These are phyloP conservation scores for Cadophora malorum DNA, from an alignment of 2,329 filamentous ascomycete species.

Conservation along the genomic window DNA sequence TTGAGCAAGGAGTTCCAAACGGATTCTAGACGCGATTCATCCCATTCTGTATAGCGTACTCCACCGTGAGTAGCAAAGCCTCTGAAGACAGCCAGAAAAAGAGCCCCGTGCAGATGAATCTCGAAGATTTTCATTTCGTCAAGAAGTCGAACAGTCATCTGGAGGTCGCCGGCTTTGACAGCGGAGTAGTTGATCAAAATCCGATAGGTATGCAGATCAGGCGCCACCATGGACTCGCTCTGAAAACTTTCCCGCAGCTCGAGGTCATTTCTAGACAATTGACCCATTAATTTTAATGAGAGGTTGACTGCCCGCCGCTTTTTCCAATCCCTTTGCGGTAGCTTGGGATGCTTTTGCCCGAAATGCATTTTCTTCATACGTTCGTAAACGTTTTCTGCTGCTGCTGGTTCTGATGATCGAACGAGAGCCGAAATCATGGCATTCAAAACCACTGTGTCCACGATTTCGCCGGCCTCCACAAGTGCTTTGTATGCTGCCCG, in stretches of 20 bases:
- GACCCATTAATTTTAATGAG: constrained; percentile 63
- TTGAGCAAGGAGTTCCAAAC: constrained; percentile 71
- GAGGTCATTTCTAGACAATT: constrained; percentile 60
- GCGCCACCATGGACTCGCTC: constrained; percentile 67
- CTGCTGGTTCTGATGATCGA: constrained; percentile 73
- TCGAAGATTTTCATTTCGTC: constrained; percentile 78
- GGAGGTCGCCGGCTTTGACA: constrained; percentile 70
- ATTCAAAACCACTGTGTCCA: constrained; percentile 88
- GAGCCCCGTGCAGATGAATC: constrained; percentile 73
- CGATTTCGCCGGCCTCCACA: constrained; percentile 83
- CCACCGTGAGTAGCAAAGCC: constrained; percentile 80
- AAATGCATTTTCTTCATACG: constrained; percentile 71
- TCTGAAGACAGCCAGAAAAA: constrained; percentile 83
- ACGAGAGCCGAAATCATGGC: constrained; percentile 83
- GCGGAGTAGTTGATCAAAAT: constrained; percentile 80
- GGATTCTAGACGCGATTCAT: constrained; percentile 66
- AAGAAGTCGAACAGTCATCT: constrained; percentile 72
- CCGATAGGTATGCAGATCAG: constrained; percentile 80
- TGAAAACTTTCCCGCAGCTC: constrained; percentile 63
- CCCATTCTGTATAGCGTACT: constrained; percentile 73
- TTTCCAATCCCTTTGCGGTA: constrained; percentile 47
- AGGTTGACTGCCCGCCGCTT: constrained; percentile 52
- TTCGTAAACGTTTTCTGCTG: constrained; percentile 81
- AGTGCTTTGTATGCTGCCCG: constrained; percentile 81
- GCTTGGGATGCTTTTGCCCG: constrained; percentile 31